These are phyloP conservation scores for Eremochloa ophiuroides DNA, from an alignment of 176 grass and related monocot genomes.

Conservation along the genomic window DNA sequence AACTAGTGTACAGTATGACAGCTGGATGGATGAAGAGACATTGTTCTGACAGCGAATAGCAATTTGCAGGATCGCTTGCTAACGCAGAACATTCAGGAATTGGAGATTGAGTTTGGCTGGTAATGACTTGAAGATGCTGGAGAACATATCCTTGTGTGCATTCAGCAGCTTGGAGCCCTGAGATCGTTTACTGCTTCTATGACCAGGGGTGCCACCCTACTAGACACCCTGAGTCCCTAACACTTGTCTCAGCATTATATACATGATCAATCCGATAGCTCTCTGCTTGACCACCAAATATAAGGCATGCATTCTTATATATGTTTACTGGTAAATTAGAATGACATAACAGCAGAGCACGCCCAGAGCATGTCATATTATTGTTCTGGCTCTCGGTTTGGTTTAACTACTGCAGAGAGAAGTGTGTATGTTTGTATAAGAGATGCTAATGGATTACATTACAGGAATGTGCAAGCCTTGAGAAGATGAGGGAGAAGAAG, in stretches of 20 bases:
- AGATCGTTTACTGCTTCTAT: slow-evolving; percentile 40
- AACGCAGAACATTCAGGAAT: slow-evolving; percentile 62
- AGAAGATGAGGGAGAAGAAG: slow-evolving; percentile 55
- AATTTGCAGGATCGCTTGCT: slow-evolving; percentile 45
- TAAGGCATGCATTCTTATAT: too few relatives aligned
- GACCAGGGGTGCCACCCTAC: slow-evolving; percentile 9
- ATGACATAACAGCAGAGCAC: too few relatives aligned
- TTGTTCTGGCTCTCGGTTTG: too few relatives aligned
- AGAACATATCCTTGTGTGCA: slow-evolving; percentile 61
- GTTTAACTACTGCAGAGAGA: too few relatives aligned
- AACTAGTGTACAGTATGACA: not conserved
- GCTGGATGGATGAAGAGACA: slow-evolving; percentile 23
- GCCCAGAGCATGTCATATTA: too few relatives aligned
- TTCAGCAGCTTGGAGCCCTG: slow-evolving; percentile 60
- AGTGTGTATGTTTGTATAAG: too few relatives aligned
- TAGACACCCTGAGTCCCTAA: slow-evolving; percentile 23
- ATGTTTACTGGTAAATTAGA: too few relatives aligned
- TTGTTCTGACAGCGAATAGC: slow-evolving; percentile 23
- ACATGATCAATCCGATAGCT: not conserved
- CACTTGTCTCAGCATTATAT: too few relatives aligned
- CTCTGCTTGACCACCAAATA: slow-evolving; percentile 9
- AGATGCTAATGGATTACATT: not conserved
- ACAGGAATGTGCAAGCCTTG: slow-evolving; percentile 75
- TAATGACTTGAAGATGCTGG: slow-evolving; percentile 43
- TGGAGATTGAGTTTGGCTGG: slow-evolving; percentile 59